These are phyloP conservation scores for Diplodia scrobiculata DNA, from an alignment of 2,329 filamentous ascomycete genomes.

Conservation along the genomic window DNA sequence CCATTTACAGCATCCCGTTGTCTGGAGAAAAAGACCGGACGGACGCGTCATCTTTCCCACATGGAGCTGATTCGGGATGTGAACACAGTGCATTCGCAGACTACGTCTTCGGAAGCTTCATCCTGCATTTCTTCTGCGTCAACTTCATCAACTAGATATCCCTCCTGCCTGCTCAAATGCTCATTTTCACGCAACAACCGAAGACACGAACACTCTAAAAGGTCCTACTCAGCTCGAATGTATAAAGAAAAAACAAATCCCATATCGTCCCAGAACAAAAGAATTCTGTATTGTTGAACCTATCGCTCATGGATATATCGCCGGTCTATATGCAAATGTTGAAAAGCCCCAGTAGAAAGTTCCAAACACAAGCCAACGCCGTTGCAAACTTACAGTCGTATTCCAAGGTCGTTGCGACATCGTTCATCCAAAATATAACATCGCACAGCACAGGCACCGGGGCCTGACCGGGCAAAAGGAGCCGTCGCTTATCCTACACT, in stretches of 20 bases:
- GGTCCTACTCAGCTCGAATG: slow-evolving; percentile 7
- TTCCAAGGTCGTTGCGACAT: background rate
- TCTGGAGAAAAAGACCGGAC: background rate
- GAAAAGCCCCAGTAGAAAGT: background rate
- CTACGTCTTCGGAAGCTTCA: slow-evolving; percentile 89
- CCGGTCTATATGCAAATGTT: slow-evolving; percentile 16
- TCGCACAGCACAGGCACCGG: background rate
- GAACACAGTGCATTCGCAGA: slow-evolving; percentile 82
- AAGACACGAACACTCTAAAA: slow-evolving; percentile 18
- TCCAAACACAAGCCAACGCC: background rate
- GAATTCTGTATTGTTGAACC: background rate
- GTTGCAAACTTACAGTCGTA: background rate
- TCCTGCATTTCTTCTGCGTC: slow-evolving; percentile 97
- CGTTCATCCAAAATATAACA: background rate
- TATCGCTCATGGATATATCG: slow-evolving; percentile 16
- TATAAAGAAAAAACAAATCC: background rate
- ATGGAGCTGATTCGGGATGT: background rate
- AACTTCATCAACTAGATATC: slow-evolving; percentile 92
- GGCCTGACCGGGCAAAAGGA: too few species aligned
- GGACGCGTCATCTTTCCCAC: background rate
- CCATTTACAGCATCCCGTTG: too few species aligned
- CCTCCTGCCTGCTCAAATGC: background rate
- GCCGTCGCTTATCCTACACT: background rate
- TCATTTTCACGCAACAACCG: slow-evolving; percentile 1
- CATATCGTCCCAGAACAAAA: slow-evolving; percentile 1